Conservation (phyloP, 768 basidiomycete genomes). For the Boletus rex-veris region DNA sequence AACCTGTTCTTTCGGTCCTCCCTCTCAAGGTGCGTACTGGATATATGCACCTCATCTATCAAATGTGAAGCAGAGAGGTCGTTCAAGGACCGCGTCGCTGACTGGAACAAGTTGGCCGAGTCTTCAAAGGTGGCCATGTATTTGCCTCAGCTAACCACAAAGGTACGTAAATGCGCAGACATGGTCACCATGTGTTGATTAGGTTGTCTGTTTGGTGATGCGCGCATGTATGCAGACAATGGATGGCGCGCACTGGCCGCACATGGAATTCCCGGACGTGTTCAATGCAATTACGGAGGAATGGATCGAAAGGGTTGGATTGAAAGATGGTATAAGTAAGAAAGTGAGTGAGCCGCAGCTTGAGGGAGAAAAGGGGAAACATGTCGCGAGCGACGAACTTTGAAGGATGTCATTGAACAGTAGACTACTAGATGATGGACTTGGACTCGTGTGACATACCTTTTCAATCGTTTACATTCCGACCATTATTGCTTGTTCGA, state of each 20-base stretch:
- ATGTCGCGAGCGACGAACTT: constrained; percentile 13
- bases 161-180: constrained; percentile 27
- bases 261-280: constrained; percentile 52
- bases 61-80: background rate
- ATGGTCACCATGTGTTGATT: background rate
- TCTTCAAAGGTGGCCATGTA: constrained; percentile 27
- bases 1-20: constrained; percentile 39
- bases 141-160: constrained; percentile 34
- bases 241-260: constrained; percentile 62
- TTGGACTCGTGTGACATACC: background rate
- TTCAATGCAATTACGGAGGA: constrained; percentile 50
- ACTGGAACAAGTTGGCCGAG: constrained; percentile 37
- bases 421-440: background rate
- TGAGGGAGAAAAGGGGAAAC: background rate
- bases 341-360: background rate
- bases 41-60: background rate
- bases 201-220: constrained; percentile 38
- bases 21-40: constrained; percentile 34
- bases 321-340: background rate
- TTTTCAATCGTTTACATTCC: background rate
- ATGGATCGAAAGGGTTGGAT: constrained; percentile 43
- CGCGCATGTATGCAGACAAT: constrained; percentile 38
- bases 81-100: constrained; percentile 41
- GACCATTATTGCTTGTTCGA: too few species aligned
- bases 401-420: constrained; percentile 1